Percentiles rank a stretch among this genome's conserved stretches.
phyloP scores from a whole-genome alignment of 768 basidiomycete genomes.

The Collybiopsis confluens region DNA sequence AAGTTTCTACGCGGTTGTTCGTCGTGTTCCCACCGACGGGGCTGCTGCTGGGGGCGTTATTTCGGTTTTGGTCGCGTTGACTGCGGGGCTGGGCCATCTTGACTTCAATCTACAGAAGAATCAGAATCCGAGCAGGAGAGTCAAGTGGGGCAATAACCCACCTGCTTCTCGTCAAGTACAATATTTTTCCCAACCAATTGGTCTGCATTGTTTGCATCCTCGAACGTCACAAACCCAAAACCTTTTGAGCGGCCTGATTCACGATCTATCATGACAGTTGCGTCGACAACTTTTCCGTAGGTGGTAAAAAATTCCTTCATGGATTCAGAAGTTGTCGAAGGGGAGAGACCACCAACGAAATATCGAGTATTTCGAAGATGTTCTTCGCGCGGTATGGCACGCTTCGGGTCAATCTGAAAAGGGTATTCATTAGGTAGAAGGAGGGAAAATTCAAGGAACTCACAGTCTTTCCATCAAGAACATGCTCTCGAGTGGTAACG shows the following conservation, averaged over 20 bases:
- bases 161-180: constrained; percentile 74
- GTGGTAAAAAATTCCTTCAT: constrained; percentile 67
- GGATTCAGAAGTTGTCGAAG: constrained; percentile 62
- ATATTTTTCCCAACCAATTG: constrained; percentile 63
- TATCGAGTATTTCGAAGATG: constrained; percentile 73
- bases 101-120: constrained; percentile 64
- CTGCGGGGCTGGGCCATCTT: constrained; percentile 75
- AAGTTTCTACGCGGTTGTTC: constrained; percentile 21
- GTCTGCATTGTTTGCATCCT: constrained; percentile 59
- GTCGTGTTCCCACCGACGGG: constrained; percentile 27
- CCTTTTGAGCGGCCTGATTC: constrained; percentile 75
- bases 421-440: neutral
- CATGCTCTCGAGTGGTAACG: constrained; percentile 65
- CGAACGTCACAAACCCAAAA: constrained; percentile 84
- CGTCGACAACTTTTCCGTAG: constrained; percentile 78
- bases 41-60: constrained; percentile 14
- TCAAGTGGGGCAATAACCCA: constrained; percentile 21
- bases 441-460: constrained; percentile 10
- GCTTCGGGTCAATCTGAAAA: constrained; percentile 78
- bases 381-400: constrained; percentile 81
- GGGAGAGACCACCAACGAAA: constrained; percentile 75
- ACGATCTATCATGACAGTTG: constrained; percentile 83
- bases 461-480: constrained; percentile 77
- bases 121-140: neutral
- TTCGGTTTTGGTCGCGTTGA: constrained; percentile 53